Base-by-base conservation (phyloP, 2,329 filamentous ascomycete genomes). In the Penicillium aurantiogriseum region DNA sequence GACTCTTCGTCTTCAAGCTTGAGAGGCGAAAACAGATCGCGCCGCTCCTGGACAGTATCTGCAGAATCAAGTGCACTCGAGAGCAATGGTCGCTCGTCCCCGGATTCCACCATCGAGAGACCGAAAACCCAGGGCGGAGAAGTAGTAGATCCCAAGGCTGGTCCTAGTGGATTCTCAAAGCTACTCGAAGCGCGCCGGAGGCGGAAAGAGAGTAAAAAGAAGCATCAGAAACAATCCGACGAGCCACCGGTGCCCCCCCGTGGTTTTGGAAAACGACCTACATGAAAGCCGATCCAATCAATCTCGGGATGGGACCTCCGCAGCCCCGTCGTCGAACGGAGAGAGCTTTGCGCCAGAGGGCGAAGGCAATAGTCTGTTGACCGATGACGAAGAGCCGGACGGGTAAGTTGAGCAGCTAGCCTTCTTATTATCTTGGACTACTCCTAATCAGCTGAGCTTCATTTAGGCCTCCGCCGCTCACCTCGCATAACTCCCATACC, bases 401-500 rank as follows among this genome's bases (percentile, higher is more conserved):
- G 67, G 74, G 76, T 70, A 71, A 72, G 62, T 71, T 42, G 27
- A 38, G 27, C 21, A 49, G 27, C 31, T 46, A 9, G 27, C 10
- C 23, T 11, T 44, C 42, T 46, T 23, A 47, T 42, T 38, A 23
- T 25, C 6, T 36, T 43, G 35, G 11, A n/a, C 8, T 47, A 10
- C 29, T 45, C 4, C 42, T 40, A 38, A 40, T 17, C 33, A 27
- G 13, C 23, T 38, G 13, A 17, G 6, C 44, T 31, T 48, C 46
- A 57, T 64, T 63, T 64, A 74, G 72, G 27, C 69, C 72, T 48
- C 83, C 83, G 60, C 78, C 80, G 53, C 74, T 81, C 55, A 76
- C 83, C 53, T 78, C 82, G 29, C 84, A 85, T 71, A 83, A 85
- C 52, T 88, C 88, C 35, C 86, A 89, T 66, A 81, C 84, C 67